These are phyloP conservation scores for Ceratopteris richardii DNA, from an alignment of 75 land plant species.

Conservation along the genomic window DNA sequence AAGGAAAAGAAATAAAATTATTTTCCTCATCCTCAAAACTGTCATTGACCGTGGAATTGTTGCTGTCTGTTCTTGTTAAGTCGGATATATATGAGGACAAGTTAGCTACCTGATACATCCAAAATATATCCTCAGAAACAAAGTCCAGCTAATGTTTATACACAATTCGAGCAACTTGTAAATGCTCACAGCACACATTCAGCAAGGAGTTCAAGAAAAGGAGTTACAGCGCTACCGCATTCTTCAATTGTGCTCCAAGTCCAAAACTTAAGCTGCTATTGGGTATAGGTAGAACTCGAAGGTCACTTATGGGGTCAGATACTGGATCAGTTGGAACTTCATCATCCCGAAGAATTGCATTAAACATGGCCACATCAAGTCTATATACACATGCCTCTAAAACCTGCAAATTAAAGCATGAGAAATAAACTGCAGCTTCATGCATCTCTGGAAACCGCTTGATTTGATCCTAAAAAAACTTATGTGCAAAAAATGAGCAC, in stretches of 20 bases:
- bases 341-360: constrained; percentile 85
- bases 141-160: too few relatives aligned
- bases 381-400: constrained; percentile 76
- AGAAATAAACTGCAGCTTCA: not conserved
- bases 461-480: not conserved
- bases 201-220: too few relatives aligned
- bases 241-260: constrained; percentile 89
- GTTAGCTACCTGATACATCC: constrained; percentile 45
- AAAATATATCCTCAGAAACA: too few relatives aligned
- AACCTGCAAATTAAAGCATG: constrained; percentile 37
- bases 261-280: constrained; percentile 83
- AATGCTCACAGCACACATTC: too few relatives aligned
- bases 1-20: constrained; percentile 38
- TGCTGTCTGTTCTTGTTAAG: constrained; percentile 43
- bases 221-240: constrained; percentile 51
- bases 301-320: constrained; percentile 83
- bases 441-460: not conserved
- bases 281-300: constrained; percentile 83
- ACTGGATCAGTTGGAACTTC: constrained; percentile 93
- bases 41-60: constrained; percentile 12
- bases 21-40: constrained; percentile 20
- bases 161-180: too few relatives aligned
- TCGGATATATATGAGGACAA: constrained; percentile 67
- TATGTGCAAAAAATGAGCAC: too few relatives aligned
- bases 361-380: constrained; percentile 95